phyloP scores from a whole-genome alignment of 352 stramenopile genomes.

The Pythium dissimile region DNA sequence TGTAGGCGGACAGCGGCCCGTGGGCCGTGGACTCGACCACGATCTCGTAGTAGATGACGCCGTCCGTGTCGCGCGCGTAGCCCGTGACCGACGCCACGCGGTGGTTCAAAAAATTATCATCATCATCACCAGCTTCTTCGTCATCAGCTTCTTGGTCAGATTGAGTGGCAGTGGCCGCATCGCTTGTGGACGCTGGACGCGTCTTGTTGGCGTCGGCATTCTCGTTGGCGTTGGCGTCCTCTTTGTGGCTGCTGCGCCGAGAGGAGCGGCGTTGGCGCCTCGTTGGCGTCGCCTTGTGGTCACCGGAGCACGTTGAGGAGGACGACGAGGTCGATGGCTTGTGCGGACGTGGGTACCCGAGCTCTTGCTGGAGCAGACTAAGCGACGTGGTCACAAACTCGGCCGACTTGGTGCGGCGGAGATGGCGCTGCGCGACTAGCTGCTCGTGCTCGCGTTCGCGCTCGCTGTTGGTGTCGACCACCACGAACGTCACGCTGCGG shows the following conservation, averaged over 20 bases:
- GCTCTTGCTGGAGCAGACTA: slow-evolving; percentile 72
- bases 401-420: slow-evolving; percentile 56
- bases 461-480: neutral
- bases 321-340: neutral
- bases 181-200: slow-evolving; percentile 22
- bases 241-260: slow-evolving; percentile 17
- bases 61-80: slow-evolving; percentile 71
- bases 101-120: slow-evolving; percentile 74
- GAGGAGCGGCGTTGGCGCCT: neutral
- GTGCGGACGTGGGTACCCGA: slow-evolving; percentile 54
- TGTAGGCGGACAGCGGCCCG: slow-evolving; percentile 73
- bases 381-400: slow-evolving; percentile 33
- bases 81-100: slow-evolving; percentile 62
- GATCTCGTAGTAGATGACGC: slow-evolving; percentile 79
- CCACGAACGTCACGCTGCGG: neutral
- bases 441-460: neutral
- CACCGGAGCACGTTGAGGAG: neutral
- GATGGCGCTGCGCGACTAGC: slow-evolving; percentile 11
- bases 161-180: slow-evolving; percentile 10
- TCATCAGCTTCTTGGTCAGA: slow-evolving; percentile 9
- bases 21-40: slow-evolving; percentile 57
- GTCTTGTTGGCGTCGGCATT: slow-evolving; percentile 20
- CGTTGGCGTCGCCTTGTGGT: neutral
- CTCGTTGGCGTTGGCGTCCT: slow-evolving; percentile 21
- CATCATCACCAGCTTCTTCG: slow-evolving; percentile 33